Conservation (phyloP, 2,329 filamentous ascomycete genomes). For the Trichoderma atrobrunneum region DNA sequence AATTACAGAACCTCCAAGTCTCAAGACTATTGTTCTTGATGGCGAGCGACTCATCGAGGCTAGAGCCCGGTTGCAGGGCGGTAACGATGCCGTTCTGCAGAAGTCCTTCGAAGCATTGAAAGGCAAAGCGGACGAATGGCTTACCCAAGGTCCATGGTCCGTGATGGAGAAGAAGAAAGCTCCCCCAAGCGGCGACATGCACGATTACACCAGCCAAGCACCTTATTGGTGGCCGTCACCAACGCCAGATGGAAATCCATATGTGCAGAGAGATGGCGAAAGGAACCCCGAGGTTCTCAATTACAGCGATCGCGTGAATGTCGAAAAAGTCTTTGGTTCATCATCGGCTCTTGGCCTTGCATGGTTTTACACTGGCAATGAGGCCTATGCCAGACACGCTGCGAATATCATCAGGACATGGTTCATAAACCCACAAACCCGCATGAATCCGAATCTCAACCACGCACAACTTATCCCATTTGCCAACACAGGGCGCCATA, state of each 20-base stretch:
- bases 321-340: slow-evolving; percentile 14
- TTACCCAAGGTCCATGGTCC: slow-evolving; percentile 14
- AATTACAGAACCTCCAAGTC: background rate
- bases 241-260: background rate
- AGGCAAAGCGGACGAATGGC: slow-evolving; percentile 8
- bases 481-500: slow-evolving; percentile 7
- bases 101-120: background rate
- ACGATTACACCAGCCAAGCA: slow-evolving; percentile 18
- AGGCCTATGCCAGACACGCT: slow-evolving; percentile 7
- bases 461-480: slow-evolving; percentile 17
- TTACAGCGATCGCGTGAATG: slow-evolving; percentile 10
- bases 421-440: slow-evolving; percentile 9
- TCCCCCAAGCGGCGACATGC: slow-evolving; percentile 10
- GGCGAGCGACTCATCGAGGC: background rate
- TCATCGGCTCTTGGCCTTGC: slow-evolving; percentile 12
- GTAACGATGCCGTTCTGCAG: background rate
- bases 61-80: background rate
- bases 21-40: slow-evolving; percentile 12
- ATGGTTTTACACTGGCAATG: slow-evolving; percentile 16
- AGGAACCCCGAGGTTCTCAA: slow-evolving; percentile 17
- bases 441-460: slow-evolving; percentile 19
- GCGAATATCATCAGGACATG: slow-evolving; percentile 10
- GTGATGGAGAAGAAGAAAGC: slow-evolving; percentile 14
- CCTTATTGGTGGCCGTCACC: slow-evolving; percentile 19
- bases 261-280: slow-evolving; percentile 15